A percentile compares a stretch with the other conserved stretches of the same genome.
phyloP scores from a whole-genome alignment of 208 protist genomes.

The Leptomonas pyrrhocoris region DNA sequence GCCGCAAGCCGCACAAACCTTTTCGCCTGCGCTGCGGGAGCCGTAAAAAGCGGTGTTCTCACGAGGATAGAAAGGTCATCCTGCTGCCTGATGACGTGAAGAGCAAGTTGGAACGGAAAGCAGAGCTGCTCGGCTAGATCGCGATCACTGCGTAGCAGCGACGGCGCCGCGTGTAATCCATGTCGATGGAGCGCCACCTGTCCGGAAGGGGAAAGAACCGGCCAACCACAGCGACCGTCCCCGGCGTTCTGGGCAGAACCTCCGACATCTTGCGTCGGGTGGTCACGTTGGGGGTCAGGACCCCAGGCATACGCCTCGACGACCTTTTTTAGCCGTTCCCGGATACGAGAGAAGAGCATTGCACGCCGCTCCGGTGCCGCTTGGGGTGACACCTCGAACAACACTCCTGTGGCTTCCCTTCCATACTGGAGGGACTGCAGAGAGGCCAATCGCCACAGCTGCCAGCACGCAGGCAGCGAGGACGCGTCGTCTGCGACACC shows the following conservation, averaged over 20 bases:
- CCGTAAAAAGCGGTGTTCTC: conserved; percentile 5
- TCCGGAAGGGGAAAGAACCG: background rate
- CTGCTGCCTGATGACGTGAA: background rate
- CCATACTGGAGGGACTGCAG: conserved; percentile 18
- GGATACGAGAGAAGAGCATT: background rate
- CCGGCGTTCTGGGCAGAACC: background rate
- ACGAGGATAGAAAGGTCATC: conserved; percentile 11
- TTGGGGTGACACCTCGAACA: conserved; percentile 1
- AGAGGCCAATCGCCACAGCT: conserved; percentile 24
- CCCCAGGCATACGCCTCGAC: conserved; percentile 13
- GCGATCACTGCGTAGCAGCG: conserved; percentile 19
- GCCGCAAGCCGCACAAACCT: conserved; percentile 20
- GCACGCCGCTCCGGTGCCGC: no score
- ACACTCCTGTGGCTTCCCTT: background rate
- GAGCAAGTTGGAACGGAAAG: conserved; percentile 25
- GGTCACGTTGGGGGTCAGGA: background rate
- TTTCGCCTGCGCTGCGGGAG: conserved; percentile 14
- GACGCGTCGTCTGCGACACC: background rate
- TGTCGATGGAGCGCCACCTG: conserved; percentile 19
- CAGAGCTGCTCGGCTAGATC: conserved; percentile 18
- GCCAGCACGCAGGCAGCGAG: conserved; percentile 6
- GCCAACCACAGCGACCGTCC: background rate
- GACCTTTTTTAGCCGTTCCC: background rate
- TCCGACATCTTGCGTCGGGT: background rate
- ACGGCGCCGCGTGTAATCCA: conserved; percentile 17